Evolutionary conservation across 148 eudicot species (phyloP).

Genomic region (Simmondsia chinensis): DNA sequence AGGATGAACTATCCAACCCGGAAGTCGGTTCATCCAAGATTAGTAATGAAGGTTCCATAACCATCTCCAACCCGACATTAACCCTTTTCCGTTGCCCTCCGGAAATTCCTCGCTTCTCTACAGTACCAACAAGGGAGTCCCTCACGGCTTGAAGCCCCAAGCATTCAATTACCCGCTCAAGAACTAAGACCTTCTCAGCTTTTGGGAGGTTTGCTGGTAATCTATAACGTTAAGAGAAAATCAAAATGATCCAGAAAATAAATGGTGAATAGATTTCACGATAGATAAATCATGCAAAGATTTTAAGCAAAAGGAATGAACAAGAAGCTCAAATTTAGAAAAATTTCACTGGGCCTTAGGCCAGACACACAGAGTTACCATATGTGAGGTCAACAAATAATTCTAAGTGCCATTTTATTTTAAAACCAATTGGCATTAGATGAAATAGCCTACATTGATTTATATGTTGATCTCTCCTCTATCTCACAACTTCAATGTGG

Average conservation of each 20-base stretch:
- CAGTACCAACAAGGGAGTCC: slow-evolving; percentile 74
- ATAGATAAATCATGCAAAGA: background rate
- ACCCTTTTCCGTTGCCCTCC: slow-evolving; percentile 87
- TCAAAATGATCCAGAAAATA: background rate
- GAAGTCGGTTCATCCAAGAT: slow-evolving; percentile 84
- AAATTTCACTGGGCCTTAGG: no score
- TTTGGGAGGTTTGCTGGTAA: slow-evolving; percentile 52
- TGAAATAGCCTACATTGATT: no score
- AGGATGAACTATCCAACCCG: slow-evolving; percentile 81
- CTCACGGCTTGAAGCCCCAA: slow-evolving; percentile 62
- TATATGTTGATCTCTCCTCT: no score
- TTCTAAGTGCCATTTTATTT: no score
- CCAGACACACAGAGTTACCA: no score
- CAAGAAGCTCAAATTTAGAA: no score
- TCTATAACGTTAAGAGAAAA: slow-evolving; percentile 17
- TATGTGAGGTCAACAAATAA: background rate
- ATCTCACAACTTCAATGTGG: no score
- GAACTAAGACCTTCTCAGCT: slow-evolving; percentile 65
- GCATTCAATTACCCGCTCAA: slow-evolving; percentile 66
- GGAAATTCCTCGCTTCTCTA: slow-evolving; percentile 80
- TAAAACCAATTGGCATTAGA: no score
- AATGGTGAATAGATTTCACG: background rate
- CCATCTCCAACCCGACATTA: slow-evolving; percentile 82
- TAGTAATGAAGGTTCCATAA: slow-evolving; percentile 81
- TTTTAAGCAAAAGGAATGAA: background rate